These are phyloP conservation scores for Starmerella floris DNA, from an alignment of 805 yeast genomes.

Conservation along the genomic window DNA sequence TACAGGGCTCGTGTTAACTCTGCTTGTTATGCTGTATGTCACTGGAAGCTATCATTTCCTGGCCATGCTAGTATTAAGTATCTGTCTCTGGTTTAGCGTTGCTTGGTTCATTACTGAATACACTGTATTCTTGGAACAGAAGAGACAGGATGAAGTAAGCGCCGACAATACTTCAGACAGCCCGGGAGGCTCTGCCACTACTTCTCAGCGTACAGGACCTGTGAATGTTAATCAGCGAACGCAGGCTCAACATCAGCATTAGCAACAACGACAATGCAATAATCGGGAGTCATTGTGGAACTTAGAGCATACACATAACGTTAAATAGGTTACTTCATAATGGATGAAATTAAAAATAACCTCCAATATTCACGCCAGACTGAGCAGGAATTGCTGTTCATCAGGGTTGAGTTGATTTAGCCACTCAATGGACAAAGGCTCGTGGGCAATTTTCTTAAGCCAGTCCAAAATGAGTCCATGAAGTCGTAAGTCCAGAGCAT, in stretches of 20 bases:
- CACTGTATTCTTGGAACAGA: neutral
- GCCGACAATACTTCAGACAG: neutral
- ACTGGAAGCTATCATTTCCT: conserved; percentile 54
- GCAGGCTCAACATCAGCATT: neutral
- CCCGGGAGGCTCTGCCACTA: neutral
- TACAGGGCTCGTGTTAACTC: conserved; percentile 43
- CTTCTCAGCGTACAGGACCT: neutral
- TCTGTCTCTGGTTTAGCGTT: conserved; percentile 60
- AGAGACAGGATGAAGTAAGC: neutral
- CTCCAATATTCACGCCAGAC: neutral
- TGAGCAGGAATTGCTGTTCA: conserved; percentile 7
- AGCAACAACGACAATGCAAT: neutral
- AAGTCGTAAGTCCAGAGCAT: conserved; percentile 20
- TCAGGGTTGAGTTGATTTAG: conserved; percentile 12
- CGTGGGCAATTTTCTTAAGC: conserved; percentile 20
- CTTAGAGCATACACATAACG: no score
- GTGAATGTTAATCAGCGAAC: conserved; percentile 1
- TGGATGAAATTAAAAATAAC: neutral
- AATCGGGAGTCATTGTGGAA: neutral
- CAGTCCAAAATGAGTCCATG: conserved; percentile 22
- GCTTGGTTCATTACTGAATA: conserved; percentile 75
- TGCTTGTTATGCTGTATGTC: conserved; percentile 45
- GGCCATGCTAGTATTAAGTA: conserved; percentile 41
- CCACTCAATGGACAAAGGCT: conserved; percentile 13
- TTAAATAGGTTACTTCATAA: no score